Base-by-base conservation (phyloP, 2,329 filamentous ascomycete species). In the Aspergillus melleus region DNA sequence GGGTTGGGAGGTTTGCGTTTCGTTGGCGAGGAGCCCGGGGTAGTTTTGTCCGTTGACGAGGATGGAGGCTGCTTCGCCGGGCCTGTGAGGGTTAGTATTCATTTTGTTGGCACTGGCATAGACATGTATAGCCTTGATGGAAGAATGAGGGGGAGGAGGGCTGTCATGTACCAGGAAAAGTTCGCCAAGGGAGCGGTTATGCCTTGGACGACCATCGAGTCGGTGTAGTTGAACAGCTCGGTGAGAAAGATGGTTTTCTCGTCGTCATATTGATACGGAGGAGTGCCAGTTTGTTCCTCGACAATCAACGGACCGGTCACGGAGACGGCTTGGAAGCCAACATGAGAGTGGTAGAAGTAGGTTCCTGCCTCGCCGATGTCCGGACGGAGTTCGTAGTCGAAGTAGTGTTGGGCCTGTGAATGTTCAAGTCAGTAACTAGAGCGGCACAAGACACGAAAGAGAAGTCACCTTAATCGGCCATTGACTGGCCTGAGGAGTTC, bases 301-400 rank as follows among this genome's bases (percentile, higher is more conserved):
- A 90, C 81, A 50, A 88, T 84, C 36, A 90, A 66, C 0, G 83
- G 74, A 0, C 88, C 88, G 6, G 80, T 72, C 0, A 84, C 84
- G 14, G 85, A 84, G 36, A 84, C 73, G 0, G 84, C 83, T 67
- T 90, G 86, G 59, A 89, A 84, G 0, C 81, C 86, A 16, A 89
- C 79, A 61, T 90, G 88, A 0, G 86, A 88, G 68, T 90, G 87
- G 66, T 89, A 90, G 68, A 87, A 89, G 67, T 88, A 90, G 0
- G 86, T 86, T 4, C 87, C 88, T 0, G 84, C 82, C 56, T 85
- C 81, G 6, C 81, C 82, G 1, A 70, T 49, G 3, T 82, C 72
- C 0, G 85, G 81, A 16, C 79, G 79, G 3, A 90, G 74, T 66
- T 90, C 86, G 68, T 90, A 90, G 74, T 90, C 88, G 70, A 90